Evolutionary conservation across 345 rosid genomes (phyloP).

Genomic region (Dipteronia dyeriana): DNA sequence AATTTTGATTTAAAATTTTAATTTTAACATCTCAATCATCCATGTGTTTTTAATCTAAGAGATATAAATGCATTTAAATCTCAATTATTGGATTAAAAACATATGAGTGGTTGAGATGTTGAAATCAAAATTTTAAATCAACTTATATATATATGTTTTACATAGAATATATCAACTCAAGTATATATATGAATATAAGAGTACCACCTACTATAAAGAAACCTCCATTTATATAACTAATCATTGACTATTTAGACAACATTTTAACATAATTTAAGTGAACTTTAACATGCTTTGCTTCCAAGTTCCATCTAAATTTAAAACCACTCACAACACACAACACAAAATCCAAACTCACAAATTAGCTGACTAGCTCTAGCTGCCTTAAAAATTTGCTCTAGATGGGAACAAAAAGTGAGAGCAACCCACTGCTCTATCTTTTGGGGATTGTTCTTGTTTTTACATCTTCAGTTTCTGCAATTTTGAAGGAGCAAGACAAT

Average conservation of each 20-base stretch:
- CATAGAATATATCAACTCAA: too few relatives aligned
- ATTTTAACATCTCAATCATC: too few relatives aligned
- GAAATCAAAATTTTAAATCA: too few relatives aligned
- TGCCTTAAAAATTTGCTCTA: background rate
- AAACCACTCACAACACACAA: background rate
- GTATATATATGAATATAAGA: background rate
- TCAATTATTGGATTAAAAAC: too few relatives aligned
- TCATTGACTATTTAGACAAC: conserved; percentile 12
- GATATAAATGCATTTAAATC: too few relatives aligned
- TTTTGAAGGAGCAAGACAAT: conserved; percentile 35
- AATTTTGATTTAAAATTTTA: too few relatives aligned
- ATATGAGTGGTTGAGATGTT: too few relatives aligned
- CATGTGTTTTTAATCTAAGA: too few relatives aligned
- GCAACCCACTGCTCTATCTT: conserved; percentile 7
- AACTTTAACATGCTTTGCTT: background rate
- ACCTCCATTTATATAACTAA: conserved; percentile 2
- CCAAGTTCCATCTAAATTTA: background rate
- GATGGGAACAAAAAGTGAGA: conserved; percentile 9
- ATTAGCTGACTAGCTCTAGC: background rate
- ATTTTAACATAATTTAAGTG: conserved; percentile 9
- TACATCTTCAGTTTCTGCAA: conserved; percentile 12
- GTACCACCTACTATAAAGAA: background rate
- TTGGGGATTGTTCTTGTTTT: conserved; percentile 11
- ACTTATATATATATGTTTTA: too few relatives aligned
- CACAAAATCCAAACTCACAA: background rate